These are phyloP conservation scores for Clavulina sp. DNA, from an alignment of 768 basidiomycete genomes.

Conservation along the genomic window DNA sequence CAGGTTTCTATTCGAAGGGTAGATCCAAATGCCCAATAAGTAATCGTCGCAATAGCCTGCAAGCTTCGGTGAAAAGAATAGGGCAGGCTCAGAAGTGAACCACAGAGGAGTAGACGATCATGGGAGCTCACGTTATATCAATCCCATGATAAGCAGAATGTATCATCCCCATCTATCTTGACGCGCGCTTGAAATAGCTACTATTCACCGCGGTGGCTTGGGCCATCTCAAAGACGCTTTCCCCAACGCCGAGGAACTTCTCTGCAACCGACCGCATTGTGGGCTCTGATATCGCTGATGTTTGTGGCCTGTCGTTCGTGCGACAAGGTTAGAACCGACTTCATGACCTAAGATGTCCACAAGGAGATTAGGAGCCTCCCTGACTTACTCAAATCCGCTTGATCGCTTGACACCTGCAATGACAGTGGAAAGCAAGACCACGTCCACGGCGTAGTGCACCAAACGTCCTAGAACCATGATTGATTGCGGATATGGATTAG, in stretches of 20 bases:
- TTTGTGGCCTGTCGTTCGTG: slow-evolving; percentile 37
- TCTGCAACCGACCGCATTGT: slow-evolving; percentile 63
- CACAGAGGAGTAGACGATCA: no score
- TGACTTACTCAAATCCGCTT: slow-evolving; percentile 73
- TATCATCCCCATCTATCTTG: no score
- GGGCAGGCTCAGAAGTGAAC: no score
- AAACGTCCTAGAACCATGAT: slow-evolving; percentile 40
- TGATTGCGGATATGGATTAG: no score
- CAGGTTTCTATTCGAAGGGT: no score
- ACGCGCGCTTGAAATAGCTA: slow-evolving; percentile 42
- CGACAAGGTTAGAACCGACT: not conserved
- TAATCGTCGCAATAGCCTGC: no score
- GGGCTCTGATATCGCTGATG: slow-evolving; percentile 53
- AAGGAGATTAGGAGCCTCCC: not conserved
- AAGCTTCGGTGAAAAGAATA: no score
- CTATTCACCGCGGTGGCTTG: slow-evolving; percentile 79
- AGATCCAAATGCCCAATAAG: no score
- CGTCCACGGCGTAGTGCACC: slow-evolving; percentile 70
- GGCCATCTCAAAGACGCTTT: slow-evolving; percentile 72
- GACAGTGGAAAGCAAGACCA: slow-evolving; percentile 70
- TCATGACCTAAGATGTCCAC: not conserved
- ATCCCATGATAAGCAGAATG: no score
- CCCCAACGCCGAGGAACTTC: slow-evolving; percentile 70
- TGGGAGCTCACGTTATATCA: no score
- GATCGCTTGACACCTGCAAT: slow-evolving; percentile 81